Conservation (phyloP, 805 yeast genomes). For the Kodamaea kaohsiungensis region DNA sequence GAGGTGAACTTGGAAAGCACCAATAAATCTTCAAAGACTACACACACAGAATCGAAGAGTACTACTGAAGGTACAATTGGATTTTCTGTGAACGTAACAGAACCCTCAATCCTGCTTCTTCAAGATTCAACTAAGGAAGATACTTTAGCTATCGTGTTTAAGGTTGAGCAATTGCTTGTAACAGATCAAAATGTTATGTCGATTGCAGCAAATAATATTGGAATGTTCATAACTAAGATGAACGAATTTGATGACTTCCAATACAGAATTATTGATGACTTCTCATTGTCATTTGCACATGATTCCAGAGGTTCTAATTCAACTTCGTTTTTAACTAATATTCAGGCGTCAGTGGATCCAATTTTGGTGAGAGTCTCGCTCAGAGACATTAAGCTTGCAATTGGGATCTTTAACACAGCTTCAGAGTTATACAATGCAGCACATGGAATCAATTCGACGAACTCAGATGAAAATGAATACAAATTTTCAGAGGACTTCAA, state of each 20-base stretch:
- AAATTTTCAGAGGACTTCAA: slow-evolving; percentile 65
- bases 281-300: slow-evolving; percentile 71
- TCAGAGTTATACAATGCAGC: slow-evolving; percentile 48
- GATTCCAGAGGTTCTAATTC: slow-evolving; percentile 69
- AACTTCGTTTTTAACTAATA: slow-evolving; percentile 57
- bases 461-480: slow-evolving; percentile 26
- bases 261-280: slow-evolving; percentile 83
- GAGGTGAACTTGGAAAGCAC: slow-evolving; percentile 5
- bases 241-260: slow-evolving; percentile 58
- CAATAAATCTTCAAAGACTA: not conserved
- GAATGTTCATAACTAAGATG: slow-evolving; percentile 85
- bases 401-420: slow-evolving; percentile 71
- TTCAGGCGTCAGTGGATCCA: slow-evolving; percentile 77
- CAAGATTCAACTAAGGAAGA: slow-evolving; percentile 71
- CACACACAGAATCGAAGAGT: slow-evolving; percentile 2
- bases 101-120: slow-evolving; percentile 74
- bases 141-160: slow-evolving; percentile 89
- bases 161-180: slow-evolving; percentile 73
- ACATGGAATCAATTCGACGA: slow-evolving; percentile 15
- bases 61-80: slow-evolving; percentile 33
- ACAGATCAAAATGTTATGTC: slow-evolving; percentile 69
- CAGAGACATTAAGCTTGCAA: slow-evolving; percentile 81
- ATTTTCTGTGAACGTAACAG: slow-evolving; percentile 66
- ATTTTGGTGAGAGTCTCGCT: slow-evolving; percentile 78
- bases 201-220: slow-evolving; percentile 72